Base-by-base conservation (phyloP, 1,284 basidiomycete genomes). In the Malassezia restricta region DNA sequence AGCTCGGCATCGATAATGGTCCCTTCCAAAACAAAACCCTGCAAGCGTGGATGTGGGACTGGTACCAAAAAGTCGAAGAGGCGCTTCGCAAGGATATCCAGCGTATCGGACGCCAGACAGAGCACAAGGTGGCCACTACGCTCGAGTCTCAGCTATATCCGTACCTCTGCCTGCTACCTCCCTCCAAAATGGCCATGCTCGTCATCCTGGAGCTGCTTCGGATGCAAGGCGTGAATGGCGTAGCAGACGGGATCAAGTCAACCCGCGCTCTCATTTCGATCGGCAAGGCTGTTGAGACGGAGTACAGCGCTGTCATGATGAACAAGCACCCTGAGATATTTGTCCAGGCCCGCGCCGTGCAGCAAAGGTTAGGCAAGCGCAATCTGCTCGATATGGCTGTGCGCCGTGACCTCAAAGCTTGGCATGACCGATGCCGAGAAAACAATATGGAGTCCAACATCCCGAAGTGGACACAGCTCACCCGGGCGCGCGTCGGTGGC, bases 141-240 rank as follows among this genome's bases (percentile, higher is more conserved):
- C 45, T 58, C 43, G 64, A 66, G 27, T 49, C 60, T 48, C 63
- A 66, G 50, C 60, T 68, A 24, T 51, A 61, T 11, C 80, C 85
- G 1, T 92, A 90, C 76, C 76, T 95, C 7, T 76, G 79, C 1
- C 79, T 91, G 0, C 77, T 98, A 17, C 80, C 82, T 11, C 78
- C 84, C 0, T 81, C 86, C 45, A 85, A 85, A 57, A 79, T 96
- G 8, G 88, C 89, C 0, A 78, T 95, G 20, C 83, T 96, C 66
- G 86, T 86, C 3, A 87, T 96, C 58, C 79, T 92, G 32, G 90
- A 95, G 73, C 74, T 91, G 47, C 87, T 96, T 85, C 81, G 87
- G 14, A 75, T 90, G 40, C 81, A 84, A 40, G 84, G 85, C 5
- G 79, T 81, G 1, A 85, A 86, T 15, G 86, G 86, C 28, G 79